Base-by-base conservation (phyloP, 73 alveolate genomes). In the Paraurostyla sp. region DNA sequence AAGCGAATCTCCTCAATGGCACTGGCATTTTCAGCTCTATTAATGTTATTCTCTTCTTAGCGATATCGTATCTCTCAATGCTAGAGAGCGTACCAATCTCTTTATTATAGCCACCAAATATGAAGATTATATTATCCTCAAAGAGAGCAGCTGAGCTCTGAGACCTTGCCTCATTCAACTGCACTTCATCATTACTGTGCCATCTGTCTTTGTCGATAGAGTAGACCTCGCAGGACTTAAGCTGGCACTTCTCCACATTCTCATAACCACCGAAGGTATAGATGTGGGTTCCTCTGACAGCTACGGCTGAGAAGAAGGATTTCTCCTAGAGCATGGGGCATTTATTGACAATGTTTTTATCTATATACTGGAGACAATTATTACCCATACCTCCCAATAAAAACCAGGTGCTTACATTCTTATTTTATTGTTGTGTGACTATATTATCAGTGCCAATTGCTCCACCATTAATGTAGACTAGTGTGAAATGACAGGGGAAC, bases 251-350 rank as follows among this genome's bases (percentile, higher is more conserved):
- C n/a, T 93, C 97, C 57, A 92, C 89, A 43, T 88, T 88, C 78
- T 97, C 99, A 88, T 96, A 97, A 36, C 99, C 99, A 46, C 99
- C 99, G 71, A 97, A 92, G 27, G 98, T 94, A 80, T 95, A 97
- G 3, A 97, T 96, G 22, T 87, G 1, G 4, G 35, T 58, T 29
- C 95, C 95, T 54, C 91, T 92, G 46, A 80, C 65, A 41, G 76
- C 63, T 0, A 97, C 94, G 36, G 97, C 97, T 63, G 98, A 81
- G 45, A 96, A 96, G 92, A 97, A 97, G 18, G 95, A 87, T 71
- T 97, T 95, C 85, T 95, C 98, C 20, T 78, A 80, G 40, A 95
- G 96, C 98, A 96, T 94, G 33, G 97, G 92, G 46, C 73, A 56
- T 89, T 94, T 96, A 52, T 51, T 63, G 62, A 63, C 83, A 38